phyloP scores from a whole-genome alignment of 129 eudicot genomes.

The Flaveria ramosissima region DNA sequence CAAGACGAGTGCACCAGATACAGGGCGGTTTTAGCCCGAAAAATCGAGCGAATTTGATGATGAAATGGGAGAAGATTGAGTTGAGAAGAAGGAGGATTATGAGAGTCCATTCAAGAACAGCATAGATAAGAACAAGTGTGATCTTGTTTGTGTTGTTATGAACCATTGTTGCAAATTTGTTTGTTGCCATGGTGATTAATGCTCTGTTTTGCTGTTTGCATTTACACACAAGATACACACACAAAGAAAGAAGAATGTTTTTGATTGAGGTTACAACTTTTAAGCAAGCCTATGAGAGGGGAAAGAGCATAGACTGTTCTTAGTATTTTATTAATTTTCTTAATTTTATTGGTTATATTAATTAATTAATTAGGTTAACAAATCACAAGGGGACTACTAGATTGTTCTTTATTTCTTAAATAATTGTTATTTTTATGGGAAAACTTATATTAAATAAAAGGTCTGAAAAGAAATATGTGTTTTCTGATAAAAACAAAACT shows the following conservation, averaged over 20 bases:
- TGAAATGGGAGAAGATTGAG: constrained; percentile 73
- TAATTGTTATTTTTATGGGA: not conserved
- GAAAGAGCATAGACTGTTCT: constrained; percentile 19
- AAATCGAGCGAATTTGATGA: constrained; percentile 66
- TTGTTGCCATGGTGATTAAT: constrained; percentile 66
- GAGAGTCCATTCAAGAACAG: constrained; percentile 83
- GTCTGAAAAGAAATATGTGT: not conserved
- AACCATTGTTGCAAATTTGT: constrained; percentile 82
- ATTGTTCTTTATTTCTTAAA: constrained; percentile 9
- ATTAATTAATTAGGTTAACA: constrained; percentile 32
- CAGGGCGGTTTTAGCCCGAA: constrained; percentile 94
- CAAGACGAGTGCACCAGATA: constrained; percentile 70
- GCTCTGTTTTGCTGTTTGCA: constrained; percentile 37
- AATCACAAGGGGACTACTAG: constrained; percentile 25
- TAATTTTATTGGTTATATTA: not conserved
- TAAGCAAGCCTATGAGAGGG: constrained; percentile 33
- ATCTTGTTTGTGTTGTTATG: constrained; percentile 78
- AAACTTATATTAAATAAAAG: not conserved
- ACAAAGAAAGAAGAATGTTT: constrained; percentile 31
- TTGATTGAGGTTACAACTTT: constrained; percentile 28
- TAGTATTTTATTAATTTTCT: not conserved
- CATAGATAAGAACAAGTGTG: constrained; percentile 70
- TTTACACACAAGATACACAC: constrained; percentile 29
- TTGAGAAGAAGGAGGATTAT: constrained; percentile 72
- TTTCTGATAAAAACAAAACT: constrained; percentile 6